phyloP scores from a whole-genome alignment of 805 yeast species.

The Candida boleticola region DNA sequence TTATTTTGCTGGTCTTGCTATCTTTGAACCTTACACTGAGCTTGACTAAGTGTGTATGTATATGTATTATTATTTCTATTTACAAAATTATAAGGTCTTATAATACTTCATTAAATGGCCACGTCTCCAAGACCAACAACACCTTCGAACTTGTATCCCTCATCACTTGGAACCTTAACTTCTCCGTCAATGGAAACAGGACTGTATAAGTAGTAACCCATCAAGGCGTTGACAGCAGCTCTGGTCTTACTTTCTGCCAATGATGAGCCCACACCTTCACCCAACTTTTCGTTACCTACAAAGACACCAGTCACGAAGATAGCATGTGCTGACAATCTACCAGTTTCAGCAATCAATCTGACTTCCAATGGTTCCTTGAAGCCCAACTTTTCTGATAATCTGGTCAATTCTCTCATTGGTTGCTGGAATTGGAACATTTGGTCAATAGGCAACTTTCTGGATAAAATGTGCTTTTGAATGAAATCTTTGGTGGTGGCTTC shows the following conservation, averaged over 20 bases:
- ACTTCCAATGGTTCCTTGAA: conserved; percentile 69
- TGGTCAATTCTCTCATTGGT: conserved; percentile 81
- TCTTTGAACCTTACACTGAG: no score
- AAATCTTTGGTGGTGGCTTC: conserved; percentile 63
- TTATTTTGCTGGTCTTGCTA: no score
- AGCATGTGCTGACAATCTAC: conserved; percentile 80
- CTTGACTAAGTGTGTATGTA: no score
- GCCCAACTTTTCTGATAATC: conserved; percentile 72
- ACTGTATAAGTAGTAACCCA: conserved; percentile 88
- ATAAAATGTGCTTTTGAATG: conserved; percentile 69
- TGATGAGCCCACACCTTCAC: conserved; percentile 93
- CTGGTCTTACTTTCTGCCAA: conserved; percentile 88
- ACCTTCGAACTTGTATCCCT: conserved; percentile 38
- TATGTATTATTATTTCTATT: no score
- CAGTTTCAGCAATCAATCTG: conserved; percentile 88
- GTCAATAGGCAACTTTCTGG: conserved; percentile 76
- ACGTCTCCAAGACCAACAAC: conserved; percentile 44
- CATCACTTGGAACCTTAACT: conserved; percentile 62
- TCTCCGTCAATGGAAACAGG: conserved; percentile 55
- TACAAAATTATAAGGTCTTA: neutral
- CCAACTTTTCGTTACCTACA: conserved; percentile 76
- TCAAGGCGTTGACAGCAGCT: conserved; percentile 86
- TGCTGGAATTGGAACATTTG: conserved; percentile 76
- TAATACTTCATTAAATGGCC: conserved; percentile 27
- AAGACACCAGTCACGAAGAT: conserved; percentile 90